These are phyloP conservation scores for Rhizophora apiculata DNA, from an alignment of 345 rosid genomes.

Conservation along the genomic window DNA sequence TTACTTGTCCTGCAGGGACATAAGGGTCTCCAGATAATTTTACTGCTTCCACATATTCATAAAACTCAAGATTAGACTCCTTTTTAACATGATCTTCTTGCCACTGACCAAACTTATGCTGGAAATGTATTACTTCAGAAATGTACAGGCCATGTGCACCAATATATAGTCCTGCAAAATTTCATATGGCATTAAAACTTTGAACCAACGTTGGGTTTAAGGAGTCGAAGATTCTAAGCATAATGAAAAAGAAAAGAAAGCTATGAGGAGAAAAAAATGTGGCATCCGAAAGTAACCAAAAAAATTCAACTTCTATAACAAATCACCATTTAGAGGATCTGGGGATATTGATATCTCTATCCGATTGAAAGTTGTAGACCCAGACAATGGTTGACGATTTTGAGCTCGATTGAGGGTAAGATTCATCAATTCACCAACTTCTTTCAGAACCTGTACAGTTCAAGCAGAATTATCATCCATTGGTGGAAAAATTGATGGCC, in stretches of 20 bases:
- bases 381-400: constrained; percentile 63
- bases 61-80: constrained; percentile 67
- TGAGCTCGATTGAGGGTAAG: constrained; percentile 71
- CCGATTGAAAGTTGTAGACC: constrained; percentile 79
- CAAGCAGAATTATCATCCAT: constrained; percentile 14
- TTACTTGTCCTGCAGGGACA: constrained; percentile 96
- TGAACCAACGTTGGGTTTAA: background rate
- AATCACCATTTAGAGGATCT: constrained; percentile 78
- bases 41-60: constrained; percentile 91
- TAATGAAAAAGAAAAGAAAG: background rate
- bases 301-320: constrained; percentile 11
- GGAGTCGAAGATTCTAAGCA: background rate
- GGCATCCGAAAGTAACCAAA: constrained; percentile 6
- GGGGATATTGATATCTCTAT: constrained; percentile 58
- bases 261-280: background rate
- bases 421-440: constrained; percentile 74
- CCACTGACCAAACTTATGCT: constrained; percentile 87
- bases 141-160: constrained; percentile 81
- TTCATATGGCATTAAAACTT: constrained; percentile 9
- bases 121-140: constrained; percentile 84
- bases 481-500: background rate
- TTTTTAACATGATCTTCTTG: constrained; percentile 51
- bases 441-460: constrained; percentile 68
- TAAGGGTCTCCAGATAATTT: constrained; percentile 89
- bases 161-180: constrained; percentile 72